Evolutionary conservation across 768 basidiomycete species (phyloP).

Genomic region (Saitozyma sp.): DNA sequence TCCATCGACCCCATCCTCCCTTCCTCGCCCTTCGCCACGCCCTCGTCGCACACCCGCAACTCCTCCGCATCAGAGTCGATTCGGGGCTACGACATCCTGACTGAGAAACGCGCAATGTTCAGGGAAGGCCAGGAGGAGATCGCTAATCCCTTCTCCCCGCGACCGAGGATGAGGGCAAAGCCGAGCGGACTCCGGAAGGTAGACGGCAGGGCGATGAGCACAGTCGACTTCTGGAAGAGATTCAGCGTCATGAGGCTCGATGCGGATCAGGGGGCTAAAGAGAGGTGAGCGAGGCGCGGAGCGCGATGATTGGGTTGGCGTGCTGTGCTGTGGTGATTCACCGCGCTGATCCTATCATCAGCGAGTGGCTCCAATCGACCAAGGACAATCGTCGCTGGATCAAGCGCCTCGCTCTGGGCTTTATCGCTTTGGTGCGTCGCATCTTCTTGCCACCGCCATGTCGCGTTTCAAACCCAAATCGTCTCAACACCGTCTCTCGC

Average conservation of each 20-base stretch:
- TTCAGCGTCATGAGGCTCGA: constrained; percentile 40
- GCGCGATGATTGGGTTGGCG: no score
- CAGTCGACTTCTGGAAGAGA: constrained; percentile 45
- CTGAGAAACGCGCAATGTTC: constrained; percentile 44
- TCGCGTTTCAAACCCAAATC: no score
- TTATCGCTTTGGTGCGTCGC: no score
- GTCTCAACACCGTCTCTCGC: no score
- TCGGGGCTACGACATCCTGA: constrained; percentile 32
- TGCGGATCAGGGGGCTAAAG: constrained; percentile 14
- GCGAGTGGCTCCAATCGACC: no score
- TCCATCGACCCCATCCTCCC: constrained; percentile 5
- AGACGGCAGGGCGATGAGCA: constrained; percentile 10
- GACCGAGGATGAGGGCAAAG: constrained; percentile 12
- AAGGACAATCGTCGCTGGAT: no score
- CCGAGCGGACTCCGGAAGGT: not conserved
- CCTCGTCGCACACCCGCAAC: not conserved
- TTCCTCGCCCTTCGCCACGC: not conserved
- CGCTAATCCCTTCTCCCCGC: constrained; percentile 30
- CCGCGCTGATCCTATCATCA: no score
- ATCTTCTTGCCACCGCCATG: no score
- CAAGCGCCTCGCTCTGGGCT: no score
- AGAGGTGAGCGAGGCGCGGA: constrained; percentile 31
- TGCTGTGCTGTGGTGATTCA: no score
- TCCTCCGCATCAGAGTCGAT: constrained; percentile 19
- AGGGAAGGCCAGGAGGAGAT: constrained; percentile 42